Evolutionary conservation across 768 basidiomycete genomes (phyloP), one percentile per base, ranked within the genome.

Genomic region (Calvatia gigantea): DNA sequence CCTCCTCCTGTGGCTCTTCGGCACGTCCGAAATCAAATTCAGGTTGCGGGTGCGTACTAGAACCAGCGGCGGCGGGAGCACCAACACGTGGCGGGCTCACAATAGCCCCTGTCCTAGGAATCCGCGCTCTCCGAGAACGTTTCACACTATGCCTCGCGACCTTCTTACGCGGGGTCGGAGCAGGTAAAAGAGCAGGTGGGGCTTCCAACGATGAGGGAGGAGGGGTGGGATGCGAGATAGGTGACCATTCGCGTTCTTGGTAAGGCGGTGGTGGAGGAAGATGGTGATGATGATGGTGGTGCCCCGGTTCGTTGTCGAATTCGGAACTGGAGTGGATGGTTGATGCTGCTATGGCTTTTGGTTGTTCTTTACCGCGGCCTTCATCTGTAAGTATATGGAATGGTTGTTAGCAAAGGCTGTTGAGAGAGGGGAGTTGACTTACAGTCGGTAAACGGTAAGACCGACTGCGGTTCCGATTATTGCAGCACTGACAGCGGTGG

Each of bases 391-490:
- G 11, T 32, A 27, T 4, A 12, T 33, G 41, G 19, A 43, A 48
- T 14, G 23, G 6, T 37, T 8, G 42, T 31, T 31, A 50, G 37
- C 4, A 17, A 52, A 31, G 46, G 48, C 56, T 25, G 32, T 45
- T 3, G 27, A 37, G 32, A 11, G 46, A 38, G 11, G 28, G 25
- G n/a, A n/a, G n/a, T n/a, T n/a, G 27, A 49, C 89, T 75, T 67
- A 92, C 91, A 93, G 74, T 69, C 89, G 82, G 73, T 91, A 94
- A 38, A 91, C 89, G 42, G 90, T 91, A 59, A 92, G 77, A 57
- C 91, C 91, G 49, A 94, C 91, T 14, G 91, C 91, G 19, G 89
- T 86, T 56, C 91, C 89, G 58, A 94, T 89, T 56, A 94, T 80
- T 43, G 89, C 91, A 60, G 91, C 90, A 71, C 81, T 89, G 70